phyloP scores from a whole-genome alignment of 805 yeast species.

The Komagataella pastoris region DNA sequence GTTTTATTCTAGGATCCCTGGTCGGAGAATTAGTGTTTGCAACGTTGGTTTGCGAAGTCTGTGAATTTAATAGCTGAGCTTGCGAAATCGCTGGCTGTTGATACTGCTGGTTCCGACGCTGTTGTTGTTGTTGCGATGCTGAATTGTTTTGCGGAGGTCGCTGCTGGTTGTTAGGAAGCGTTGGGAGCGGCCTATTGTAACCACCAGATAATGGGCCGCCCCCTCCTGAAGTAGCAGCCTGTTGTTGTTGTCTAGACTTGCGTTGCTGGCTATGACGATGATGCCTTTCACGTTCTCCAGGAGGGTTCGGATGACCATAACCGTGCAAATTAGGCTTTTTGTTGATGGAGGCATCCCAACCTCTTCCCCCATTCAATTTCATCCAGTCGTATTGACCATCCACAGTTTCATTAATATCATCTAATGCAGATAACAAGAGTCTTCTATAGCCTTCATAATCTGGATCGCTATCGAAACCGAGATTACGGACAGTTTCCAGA shows the following conservation, averaged over 20 bases:
- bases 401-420: constrained; percentile 51
- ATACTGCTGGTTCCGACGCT: constrained; percentile 2
- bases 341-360: constrained; percentile 86
- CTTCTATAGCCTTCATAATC: constrained; percentile 80
- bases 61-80: constrained; percentile 8
- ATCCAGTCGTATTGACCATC: constrained; percentile 98
- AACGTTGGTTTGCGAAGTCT: constrained; percentile 4
- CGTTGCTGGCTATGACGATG: constrained; percentile 19
- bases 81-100: constrained; percentile 2
- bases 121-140: constrained; percentile 1
- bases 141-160: not conserved
- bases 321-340: constrained; percentile 93
- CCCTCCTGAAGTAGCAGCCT: not conserved
- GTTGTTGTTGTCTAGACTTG: constrained; percentile 16
- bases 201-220: not conserved
- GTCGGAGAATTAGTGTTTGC: not conserved
- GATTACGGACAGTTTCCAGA: constrained; percentile 73
- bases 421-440: constrained; percentile 66
- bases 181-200: not conserved
- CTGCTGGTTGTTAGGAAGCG: not conserved
- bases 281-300: constrained; percentile 36
- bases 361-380: constrained; percentile 88
- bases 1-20: not conserved
- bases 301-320: constrained; percentile 90
- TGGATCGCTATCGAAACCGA: constrained; percentile 88